Evolutionary conservation across 345 rosid species (phyloP).

Genomic region (Syzygium aromaticum): DNA sequence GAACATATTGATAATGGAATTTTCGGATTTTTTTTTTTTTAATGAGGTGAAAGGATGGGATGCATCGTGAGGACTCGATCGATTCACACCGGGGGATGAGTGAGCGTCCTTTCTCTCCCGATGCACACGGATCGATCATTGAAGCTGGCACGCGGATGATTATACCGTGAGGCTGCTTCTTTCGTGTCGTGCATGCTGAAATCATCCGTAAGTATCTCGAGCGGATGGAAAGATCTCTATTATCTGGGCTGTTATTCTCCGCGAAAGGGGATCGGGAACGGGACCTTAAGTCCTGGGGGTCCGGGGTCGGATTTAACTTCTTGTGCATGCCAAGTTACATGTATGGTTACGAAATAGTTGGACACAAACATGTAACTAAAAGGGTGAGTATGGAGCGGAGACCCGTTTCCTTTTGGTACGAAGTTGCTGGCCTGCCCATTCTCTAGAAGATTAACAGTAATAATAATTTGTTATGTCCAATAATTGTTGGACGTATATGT

Average conservation of each 20-base stretch:
- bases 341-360: background rate
- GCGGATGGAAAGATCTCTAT: background rate
- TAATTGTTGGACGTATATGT: too few relatives aligned
- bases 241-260: too few relatives aligned
- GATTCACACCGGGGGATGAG: background rate
- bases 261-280: background rate
- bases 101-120: background rate
- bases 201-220: background rate
- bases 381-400: background rate
- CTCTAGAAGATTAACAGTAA: background rate
- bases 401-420: background rate
- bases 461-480: background rate
- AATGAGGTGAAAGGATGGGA: background rate
- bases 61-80: background rate
- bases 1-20: background rate
- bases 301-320: background rate
- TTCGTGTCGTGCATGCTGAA: background rate
- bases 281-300: background rate
- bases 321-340: background rate
- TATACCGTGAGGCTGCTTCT: fast-evolving
- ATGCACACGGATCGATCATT: background rate
- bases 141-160: background rate
- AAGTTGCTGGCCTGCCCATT: background rate
- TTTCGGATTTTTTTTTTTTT: background rate
- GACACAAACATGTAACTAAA: background rate